A percentile compares a stretch with the other conserved stretches of the same genome.
Conservation (phyloP, 495 filamentous ascomycete species). For the Hypoxylon cercidicola region DNA sequence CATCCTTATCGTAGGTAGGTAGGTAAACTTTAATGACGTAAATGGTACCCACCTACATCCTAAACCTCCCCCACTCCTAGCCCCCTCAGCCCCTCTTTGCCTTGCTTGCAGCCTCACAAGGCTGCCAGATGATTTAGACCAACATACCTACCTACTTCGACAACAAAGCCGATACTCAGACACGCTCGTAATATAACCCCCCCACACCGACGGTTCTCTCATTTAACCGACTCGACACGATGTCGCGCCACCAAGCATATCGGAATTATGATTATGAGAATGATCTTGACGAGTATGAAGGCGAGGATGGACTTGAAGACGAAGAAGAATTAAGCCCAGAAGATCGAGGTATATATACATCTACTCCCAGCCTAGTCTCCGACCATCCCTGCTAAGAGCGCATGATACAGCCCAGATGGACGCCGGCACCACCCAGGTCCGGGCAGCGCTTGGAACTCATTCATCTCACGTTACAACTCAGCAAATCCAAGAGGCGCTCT, state of each 20-base stretch:
- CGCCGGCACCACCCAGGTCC: constrained; percentile 64
- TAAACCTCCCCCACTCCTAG: too few species aligned
- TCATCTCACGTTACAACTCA: constrained; percentile 66
- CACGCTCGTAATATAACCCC: background rate
- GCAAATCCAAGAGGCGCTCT: constrained; percentile 88
- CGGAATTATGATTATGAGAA: constrained; percentile 69
- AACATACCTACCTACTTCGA: too few species aligned
- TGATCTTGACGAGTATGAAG: constrained; percentile 71
- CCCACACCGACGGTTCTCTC: background rate
- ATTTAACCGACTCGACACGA: constrained; percentile 41
- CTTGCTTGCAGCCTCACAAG: too few species aligned
- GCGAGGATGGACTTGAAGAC: constrained; percentile 56
- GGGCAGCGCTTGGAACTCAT: constrained; percentile 62
- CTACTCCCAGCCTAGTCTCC: background rate
- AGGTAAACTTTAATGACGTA: too few species aligned
- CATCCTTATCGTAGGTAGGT: too few species aligned
- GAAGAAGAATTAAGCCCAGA: constrained; percentile 67
- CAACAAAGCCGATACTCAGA: too few species aligned
- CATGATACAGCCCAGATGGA: constrained; percentile 58
- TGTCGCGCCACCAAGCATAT: constrained; percentile 72
- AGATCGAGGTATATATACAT: constrained; percentile 62
- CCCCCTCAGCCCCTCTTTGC: too few species aligned
- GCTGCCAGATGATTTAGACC: too few species aligned
- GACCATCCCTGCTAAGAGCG: constrained; percentile 11
- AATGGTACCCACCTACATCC: too few species aligned